Evolutionary conservation across 75 land plant genomes (phyloP), one percentile per base, ranked within the genome.

Genomic region (Pseudotsuga menziesii): DNA sequence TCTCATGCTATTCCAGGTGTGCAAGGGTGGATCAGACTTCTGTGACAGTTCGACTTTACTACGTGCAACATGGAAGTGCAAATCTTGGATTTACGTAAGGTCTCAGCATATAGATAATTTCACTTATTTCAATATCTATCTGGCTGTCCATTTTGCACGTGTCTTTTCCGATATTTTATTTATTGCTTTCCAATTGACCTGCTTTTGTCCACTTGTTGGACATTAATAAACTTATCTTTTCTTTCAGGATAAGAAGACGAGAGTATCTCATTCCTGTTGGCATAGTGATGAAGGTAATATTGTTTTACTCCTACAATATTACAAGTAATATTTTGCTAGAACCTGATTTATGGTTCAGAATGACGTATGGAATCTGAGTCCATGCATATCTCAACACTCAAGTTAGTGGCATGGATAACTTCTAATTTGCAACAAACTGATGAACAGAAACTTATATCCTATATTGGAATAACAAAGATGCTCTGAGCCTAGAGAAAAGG

Each of bases 201-300:
- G 4, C 41, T 39, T 39, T 44, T 44, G 52, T 44, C 52, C 8
- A 44, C 52, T 6, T 44, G 52, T 6, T 44, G 52, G 52, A 44
- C 9, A 44, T 7, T 44, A 44, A 44, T 44, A 44, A 44, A 7
- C 52, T 44, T 59, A 19, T 19, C 22, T 59, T 19, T 4, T 59
- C 20, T 82, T 84, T 58, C 82, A 97, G 99, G 93, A 61, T 88
- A 20, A 82, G 86, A 64, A 89, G 89, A 56, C 92, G 83, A 78
- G 99, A 97, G 69, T 94, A 82, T 77, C 74, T 97, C 61, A 92
- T 97, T 76, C 99, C 99, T 52, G 89, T 97, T 20, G 99, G 99
- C 56, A 79, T 97, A 61, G 66, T 94, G 58, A 61, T 97, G 36
- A 94, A 97, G 98, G 99, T 97, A 56, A 8, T 44, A 7, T 44